Evolutionary conservation across 495 filamentous ascomycete species (phyloP).

Genomic region (Podospora pseudocomata): DNA sequence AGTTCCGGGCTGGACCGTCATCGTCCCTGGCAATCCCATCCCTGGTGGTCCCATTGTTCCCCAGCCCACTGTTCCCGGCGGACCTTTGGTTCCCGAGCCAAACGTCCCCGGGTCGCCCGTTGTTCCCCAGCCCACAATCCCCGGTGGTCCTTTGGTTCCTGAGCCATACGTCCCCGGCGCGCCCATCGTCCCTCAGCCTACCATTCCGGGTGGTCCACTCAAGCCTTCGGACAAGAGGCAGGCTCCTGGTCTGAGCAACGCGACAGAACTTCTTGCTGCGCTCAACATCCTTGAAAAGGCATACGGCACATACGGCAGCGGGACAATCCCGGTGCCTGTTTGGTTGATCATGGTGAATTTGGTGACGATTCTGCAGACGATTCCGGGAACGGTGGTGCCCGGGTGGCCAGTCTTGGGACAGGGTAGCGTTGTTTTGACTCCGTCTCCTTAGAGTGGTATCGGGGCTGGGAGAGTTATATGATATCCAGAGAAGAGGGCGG

Average conservation of each 20-base stretch:
- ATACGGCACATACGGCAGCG: conserved; percentile 20
- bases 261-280: conserved; percentile 18
- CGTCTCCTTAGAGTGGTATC: conserved; percentile 40
- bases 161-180: conserved; percentile 31
- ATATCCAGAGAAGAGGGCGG: neutral
- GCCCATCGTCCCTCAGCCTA: conserved; percentile 27
- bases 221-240: conserved; percentile 11
- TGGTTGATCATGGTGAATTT: conserved; percentile 22
- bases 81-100: conserved; percentile 21
- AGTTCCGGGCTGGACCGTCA: conserved; percentile 24
- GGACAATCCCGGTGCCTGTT: conserved; percentile 21
- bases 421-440: conserved; percentile 19
- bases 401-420: conserved; percentile 25
- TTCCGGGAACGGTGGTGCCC: conserved; percentile 16
- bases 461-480: conserved; percentile 13
- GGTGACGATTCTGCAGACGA: conserved; percentile 21
- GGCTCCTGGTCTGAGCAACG: conserved; percentile 7
- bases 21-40: conserved; percentile 30
- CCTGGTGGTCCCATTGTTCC: conserved; percentile 31
- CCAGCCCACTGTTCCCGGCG: conserved; percentile 33
- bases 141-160: conserved; percentile 25
- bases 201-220: conserved; percentile 26
- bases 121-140: conserved; percentile 6
- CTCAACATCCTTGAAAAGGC: conserved; percentile 20
- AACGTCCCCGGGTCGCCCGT: conserved; percentile 15